Evolutionary conservation across 345 rosid species (phyloP).

Genomic region (Hibiscus mutabilis): DNA sequence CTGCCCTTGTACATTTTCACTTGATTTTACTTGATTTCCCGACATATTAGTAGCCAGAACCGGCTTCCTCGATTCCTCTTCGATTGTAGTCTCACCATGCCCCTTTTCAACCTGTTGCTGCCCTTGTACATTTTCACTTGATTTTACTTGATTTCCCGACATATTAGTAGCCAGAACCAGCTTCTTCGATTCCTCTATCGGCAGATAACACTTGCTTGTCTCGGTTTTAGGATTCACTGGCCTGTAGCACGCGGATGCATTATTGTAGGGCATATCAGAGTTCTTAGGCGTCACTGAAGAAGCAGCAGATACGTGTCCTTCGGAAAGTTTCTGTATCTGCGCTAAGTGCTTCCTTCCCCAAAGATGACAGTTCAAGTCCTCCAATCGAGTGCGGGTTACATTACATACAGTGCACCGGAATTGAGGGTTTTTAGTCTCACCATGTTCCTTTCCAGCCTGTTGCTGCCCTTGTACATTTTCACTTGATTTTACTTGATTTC

Average conservation of each 20-base stretch:
- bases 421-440: background rate
- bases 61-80: background rate
- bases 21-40: background rate
- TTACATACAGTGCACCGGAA: constrained; percentile 8
- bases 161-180: background rate
- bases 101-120: background rate
- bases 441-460: background rate
- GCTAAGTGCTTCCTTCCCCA: constrained; percentile 6
- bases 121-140: background rate
- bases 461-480: background rate
- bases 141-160: background rate
- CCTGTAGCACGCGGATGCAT: background rate
- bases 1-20: background rate
- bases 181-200: background rate
- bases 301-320: background rate
- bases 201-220: background rate
- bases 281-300: background rate
- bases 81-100: too few species aligned
- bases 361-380: constrained; percentile 5
- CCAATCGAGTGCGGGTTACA: background rate
- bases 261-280: background rate
- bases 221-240: background rate
- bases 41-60: background rate
- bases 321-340: background rate
- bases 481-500: background rate